Conservation (phyloP, 306 rosid species). For the Cucurbita pepo region DNA sequence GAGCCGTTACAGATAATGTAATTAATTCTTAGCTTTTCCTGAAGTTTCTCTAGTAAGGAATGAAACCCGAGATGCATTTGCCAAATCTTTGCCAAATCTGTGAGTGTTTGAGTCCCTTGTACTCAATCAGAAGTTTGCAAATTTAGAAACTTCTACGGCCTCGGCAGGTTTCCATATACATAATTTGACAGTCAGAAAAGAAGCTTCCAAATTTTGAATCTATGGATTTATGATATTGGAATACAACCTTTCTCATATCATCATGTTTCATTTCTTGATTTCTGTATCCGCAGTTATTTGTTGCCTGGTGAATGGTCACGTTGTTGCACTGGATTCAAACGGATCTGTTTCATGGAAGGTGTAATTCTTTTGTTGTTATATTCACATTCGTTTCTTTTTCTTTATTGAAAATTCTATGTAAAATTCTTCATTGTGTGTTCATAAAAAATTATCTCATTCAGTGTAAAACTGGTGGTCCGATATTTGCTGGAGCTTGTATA, state of each 20-base stretch:
- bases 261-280: background rate
- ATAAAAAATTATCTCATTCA: slow-evolving; percentile 15
- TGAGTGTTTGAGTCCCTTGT: background rate
- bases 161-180: background rate
- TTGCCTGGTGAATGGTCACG: slow-evolving; percentile 80
- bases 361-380: slow-evolving; percentile 1
- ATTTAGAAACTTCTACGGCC: background rate
- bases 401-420: background rate
- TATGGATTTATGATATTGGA: background rate
- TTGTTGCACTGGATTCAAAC: slow-evolving; percentile 43
- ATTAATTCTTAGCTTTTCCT: background rate
- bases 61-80: background rate
- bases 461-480: slow-evolving; percentile 58
- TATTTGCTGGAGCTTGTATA: slow-evolving; percentile 82
- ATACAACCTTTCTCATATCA: background rate
- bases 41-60: background rate
- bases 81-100: background rate
- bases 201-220: background rate
- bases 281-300: slow-evolving; percentile 45
- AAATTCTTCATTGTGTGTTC: background rate
- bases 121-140: background rate
- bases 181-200: background rate
- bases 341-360: slow-evolving; percentile 86
- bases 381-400: background rate
- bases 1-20: too few relatives aligned